Evolutionary conservation across 2,329 filamentous ascomycete genomes (phyloP), one percentile per base, ranked within the genome.

Genomic region (Incumbomyces delicatus): DNA sequence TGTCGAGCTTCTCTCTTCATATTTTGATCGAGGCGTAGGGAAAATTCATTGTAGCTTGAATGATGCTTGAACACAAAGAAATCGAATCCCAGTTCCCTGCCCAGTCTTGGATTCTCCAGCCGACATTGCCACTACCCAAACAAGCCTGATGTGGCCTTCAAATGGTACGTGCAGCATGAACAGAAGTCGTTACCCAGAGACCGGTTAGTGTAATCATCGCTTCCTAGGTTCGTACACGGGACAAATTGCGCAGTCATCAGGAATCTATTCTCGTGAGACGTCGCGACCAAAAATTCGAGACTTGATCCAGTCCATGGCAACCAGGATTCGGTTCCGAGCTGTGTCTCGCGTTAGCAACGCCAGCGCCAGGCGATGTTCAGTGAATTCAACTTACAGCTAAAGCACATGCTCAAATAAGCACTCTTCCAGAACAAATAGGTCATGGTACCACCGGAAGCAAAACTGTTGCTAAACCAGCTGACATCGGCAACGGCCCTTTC

Each of bases 341-440:
- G 54, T 39, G 43, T 32, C 36, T 44, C 42, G 33, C 8, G 41
- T 18, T 35, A 39, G 36, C 29, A 55, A 27, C 30, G 44, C 46
- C 31, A 49, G 49, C 54, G 8, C 58, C 50, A 41, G 36, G 31
- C n/a, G 17, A 37, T 37, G 27, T 37, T 5, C 39, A 33, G 27
- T 16, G 31, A 42, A 41, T 30, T 50, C 4, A 57, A 85, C 87
- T 81, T 78, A 92, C 87, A 89, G 81, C 89, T 96, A 69, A 98
- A 98, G 80, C 90, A 95, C 92, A 98, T 98, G 76, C 87, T 95
- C 66, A 98, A 74, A 69, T 98, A 98, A 46, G 90, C 92, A 63
- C 86, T 94, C 66, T 89, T 80, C 92, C 92, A 98, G 80, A 98
- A 98, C 57, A 95, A 78, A 72, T 94, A 98, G 47, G 92, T 98